Evolutionary conservation across 805 yeast species (phyloP).

Genomic region (Hanseniaspora meyeri): DNA sequence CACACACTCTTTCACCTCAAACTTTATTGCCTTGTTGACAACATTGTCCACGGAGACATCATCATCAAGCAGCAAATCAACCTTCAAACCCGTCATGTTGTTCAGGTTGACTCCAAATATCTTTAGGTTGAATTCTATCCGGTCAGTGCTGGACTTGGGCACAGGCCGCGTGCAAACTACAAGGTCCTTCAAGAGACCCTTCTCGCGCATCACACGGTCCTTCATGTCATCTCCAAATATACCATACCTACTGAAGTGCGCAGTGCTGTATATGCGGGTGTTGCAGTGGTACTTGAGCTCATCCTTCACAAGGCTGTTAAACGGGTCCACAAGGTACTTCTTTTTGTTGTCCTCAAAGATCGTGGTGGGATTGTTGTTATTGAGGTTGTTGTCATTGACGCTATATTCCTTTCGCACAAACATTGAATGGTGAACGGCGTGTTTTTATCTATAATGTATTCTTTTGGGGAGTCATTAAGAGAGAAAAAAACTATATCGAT

Average conservation of each 20-base stretch:
- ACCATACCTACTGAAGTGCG: background rate
- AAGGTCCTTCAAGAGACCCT: background rate
- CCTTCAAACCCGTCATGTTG: background rate
- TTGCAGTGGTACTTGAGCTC: constrained; percentile 5
- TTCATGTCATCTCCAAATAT: background rate
- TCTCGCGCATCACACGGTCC: background rate
- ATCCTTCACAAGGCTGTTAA: constrained; percentile 3
- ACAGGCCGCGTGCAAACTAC: background rate
- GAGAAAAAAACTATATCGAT: no score
- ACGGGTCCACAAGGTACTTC: constrained; percentile 2
- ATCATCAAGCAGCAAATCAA: background rate
- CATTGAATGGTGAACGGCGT: background rate
- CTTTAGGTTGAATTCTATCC: constrained; percentile 5
- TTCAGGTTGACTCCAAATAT: background rate
- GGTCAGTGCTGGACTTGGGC: background rate
- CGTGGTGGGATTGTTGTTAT: background rate
- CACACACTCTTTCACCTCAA: background rate
- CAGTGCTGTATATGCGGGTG: background rate
- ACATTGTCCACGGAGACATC: background rate
- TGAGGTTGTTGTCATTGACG: background rate
- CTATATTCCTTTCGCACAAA: background rate
- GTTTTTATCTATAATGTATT: background rate
- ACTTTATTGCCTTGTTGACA: background rate
- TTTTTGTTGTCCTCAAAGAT: constrained; percentile 2
- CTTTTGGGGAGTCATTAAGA: background rate